Percentiles rank a stretch among this genome's conserved stretches.
Conservation (phyloP, 2,329 filamentous ascomycete genomes). For the Alternaria brassicicola region DNA sequence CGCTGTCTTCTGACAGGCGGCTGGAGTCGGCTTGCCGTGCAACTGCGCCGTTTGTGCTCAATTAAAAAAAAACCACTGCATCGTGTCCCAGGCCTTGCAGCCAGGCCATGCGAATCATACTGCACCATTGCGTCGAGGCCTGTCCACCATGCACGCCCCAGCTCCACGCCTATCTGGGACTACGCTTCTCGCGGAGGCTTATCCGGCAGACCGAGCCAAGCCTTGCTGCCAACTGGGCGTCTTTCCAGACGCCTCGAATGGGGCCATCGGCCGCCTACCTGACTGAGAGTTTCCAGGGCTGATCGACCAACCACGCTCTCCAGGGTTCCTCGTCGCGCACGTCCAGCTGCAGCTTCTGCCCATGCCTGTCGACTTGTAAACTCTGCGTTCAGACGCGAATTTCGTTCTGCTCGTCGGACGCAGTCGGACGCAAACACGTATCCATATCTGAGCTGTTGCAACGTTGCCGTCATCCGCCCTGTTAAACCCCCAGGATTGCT, state of each 20-base stretch:
- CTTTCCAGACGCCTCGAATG: slow-evolving; percentile 30
- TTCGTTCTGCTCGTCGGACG: slow-evolving; percentile 16
- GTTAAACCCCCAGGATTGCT: slow-evolving; percentile 32
- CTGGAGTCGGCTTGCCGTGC: slow-evolving; percentile 37
- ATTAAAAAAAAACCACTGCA: slow-evolving; percentile 35
- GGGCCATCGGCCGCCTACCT: slow-evolving; percentile 7
- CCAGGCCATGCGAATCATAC: slow-evolving; percentile 30
- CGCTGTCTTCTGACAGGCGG: slow-evolving; percentile 17
- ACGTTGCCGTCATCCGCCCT: slow-evolving; percentile 10
- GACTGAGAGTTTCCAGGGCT: slow-evolving; percentile 22
- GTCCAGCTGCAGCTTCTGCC: slow-evolving; percentile 13
- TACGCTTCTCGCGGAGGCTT: slow-evolving; percentile 19
- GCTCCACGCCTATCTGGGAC: slow-evolving; percentile 17
- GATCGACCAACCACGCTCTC: slow-evolving; percentile 12
- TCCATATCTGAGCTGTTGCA: slow-evolving; percentile 15
- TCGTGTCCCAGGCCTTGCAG: slow-evolving; percentile 24
- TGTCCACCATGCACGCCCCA: slow-evolving; percentile 25
- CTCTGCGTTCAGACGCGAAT: slow-evolving; percentile 19
- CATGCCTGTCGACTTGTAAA: slow-evolving; percentile 28
- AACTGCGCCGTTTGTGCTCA: slow-evolving; percentile 36
- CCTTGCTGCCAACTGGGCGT: slow-evolving; percentile 22
- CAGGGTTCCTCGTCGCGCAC: slow-evolving; percentile 15
- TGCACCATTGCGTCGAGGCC: slow-evolving; percentile 26
- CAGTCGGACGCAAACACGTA: slow-evolving; percentile 34
- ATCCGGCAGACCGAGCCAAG: slow-evolving; percentile 30